Percentiles rank a stretch among this genome's conserved stretches.
phyloP scores from a whole-genome alignment of 345 rosid genomes.

The Microcos paniculata region DNA sequence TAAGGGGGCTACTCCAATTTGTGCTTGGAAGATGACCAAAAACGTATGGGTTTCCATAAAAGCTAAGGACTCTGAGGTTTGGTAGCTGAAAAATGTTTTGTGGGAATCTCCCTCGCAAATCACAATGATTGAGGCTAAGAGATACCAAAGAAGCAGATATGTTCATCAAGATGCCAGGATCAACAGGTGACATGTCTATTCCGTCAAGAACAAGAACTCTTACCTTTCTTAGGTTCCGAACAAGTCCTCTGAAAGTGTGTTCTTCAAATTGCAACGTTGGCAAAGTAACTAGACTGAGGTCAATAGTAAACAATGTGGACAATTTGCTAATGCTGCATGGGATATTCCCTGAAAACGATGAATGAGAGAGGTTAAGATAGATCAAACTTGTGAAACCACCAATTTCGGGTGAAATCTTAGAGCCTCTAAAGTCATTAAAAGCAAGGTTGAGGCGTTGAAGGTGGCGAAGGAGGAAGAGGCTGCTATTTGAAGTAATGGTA shows the following conservation, averaged over 20 bases:
- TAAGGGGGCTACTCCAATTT: constrained; percentile 4
- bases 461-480: constrained; percentile 20
- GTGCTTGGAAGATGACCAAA: background rate
- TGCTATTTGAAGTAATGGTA: constrained; percentile 11
- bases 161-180: background rate
- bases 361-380: background rate
- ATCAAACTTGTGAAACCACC: background rate
- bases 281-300: background rate
- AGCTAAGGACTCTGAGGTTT: background rate
- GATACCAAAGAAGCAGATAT: constrained; percentile 3
- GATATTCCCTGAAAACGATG: constrained; percentile 13
- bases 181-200: background rate
- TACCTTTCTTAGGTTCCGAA: constrained; percentile 6
- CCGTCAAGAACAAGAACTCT: background rate
- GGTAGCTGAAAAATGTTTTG: constrained; percentile 5
- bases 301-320: constrained; percentile 12
- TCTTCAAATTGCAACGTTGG: background rate
- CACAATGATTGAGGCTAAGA: background rate
- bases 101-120: constrained; percentile 12
- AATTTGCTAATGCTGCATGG: constrained; percentile 1
- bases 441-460: constrained; percentile 31
- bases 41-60: background rate
- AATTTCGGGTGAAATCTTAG: background rate
- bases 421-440: constrained; percentile 17
- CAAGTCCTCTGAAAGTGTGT: background rate